Base-by-base conservation (phyloP, 129 eudicot species). In the Ambrosia artemisiifolia region DNA sequence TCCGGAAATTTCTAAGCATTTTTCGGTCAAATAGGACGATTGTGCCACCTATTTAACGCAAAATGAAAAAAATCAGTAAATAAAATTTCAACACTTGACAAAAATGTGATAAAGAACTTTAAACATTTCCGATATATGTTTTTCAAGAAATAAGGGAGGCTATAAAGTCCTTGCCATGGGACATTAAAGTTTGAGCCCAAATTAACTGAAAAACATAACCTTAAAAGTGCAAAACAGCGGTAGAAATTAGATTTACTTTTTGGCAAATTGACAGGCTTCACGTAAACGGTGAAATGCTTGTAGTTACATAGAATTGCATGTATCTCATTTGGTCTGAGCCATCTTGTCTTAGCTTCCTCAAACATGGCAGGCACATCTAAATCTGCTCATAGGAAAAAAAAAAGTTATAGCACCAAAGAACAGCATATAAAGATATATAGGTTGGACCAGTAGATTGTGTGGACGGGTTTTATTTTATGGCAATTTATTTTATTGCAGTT, bases 301-400 rank as follows among this genome's bases (percentile, higher is more conserved):
- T 82, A 76, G 85, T 93, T 93, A 63, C 90, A 83, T 42, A 93
- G 92, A 36, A 93, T 81, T 65, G 98, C 98, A 79, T 89, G 92
- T 81, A 93, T 90, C 87, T 93, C 98, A 72, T 93, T 93, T 35
- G 98, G 95, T 63, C 96, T 75, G 20, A 93, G 91, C 98, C 98
- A 93, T 84, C 98, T 84, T 59, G 82, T 57, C 75, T 81, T 85
- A 24, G 98, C 96, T 84, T 93, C 98, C 71, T 87, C 91, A 85
- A 84, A 78, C 76, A 90, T 90, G 82, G 70, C 77, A 65, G 56
- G 74, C 13, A 93, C 73, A 79, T 90, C 98, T 81, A 93, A 77
- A 79, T 93, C 98, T 93, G 88, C 64, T 75, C 68, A 73, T 36
- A 55, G 12, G 38, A 50, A 42, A 67, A 82, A 61, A 30, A 75